phyloP scores from a whole-genome alignment of 257 asterid species.

The Ligustrum vulgare region DNA sequence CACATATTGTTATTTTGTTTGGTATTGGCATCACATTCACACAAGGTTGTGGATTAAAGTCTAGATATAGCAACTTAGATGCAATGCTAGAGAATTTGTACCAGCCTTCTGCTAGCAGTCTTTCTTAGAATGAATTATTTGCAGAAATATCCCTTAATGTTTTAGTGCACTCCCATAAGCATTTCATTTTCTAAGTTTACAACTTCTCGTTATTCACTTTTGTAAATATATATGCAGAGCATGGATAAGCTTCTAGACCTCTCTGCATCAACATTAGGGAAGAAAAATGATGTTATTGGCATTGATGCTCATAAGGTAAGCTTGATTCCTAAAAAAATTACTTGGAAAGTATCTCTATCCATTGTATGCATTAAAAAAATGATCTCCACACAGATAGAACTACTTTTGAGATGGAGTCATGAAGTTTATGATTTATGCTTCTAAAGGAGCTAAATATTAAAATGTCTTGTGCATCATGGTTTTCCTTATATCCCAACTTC shows the following conservation, averaged over 20 bases:
- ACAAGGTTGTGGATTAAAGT: slow-evolving; percentile 12
- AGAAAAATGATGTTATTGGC: slow-evolving; percentile 58
- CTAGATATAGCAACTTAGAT: not conserved
- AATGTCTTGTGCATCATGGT: not conserved
- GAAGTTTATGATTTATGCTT: not conserved
- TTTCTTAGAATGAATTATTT: slow-evolving; percentile 16
- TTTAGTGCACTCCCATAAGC: slow-evolving; percentile 15
- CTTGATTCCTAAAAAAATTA: slow-evolving; percentile 19
- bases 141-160: not conserved
- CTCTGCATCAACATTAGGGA: slow-evolving; percentile 56
- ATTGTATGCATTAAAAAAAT: slow-evolving; percentile 13
- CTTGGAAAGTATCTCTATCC: no score
- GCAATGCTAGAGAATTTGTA: not conserved
- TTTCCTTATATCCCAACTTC: no score
- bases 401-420: slow-evolving; percentile 5
- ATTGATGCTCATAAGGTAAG: slow-evolving; percentile 42
- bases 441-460: not conserved
- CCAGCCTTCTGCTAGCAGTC: slow-evolving; percentile 9
- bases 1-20: slow-evolving; percentile 12
- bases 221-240: slow-evolving; percentile 57
- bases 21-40: slow-evolving; percentile 7
- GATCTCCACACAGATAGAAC: slow-evolving; percentile 8
- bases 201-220: slow-evolving; percentile 25
- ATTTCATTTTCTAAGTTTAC: slow-evolving; percentile 12
- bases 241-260: slow-evolving; percentile 67